Conservation (phyloP, 805 yeast genomes). For the Nematodospora valgi region DNA sequence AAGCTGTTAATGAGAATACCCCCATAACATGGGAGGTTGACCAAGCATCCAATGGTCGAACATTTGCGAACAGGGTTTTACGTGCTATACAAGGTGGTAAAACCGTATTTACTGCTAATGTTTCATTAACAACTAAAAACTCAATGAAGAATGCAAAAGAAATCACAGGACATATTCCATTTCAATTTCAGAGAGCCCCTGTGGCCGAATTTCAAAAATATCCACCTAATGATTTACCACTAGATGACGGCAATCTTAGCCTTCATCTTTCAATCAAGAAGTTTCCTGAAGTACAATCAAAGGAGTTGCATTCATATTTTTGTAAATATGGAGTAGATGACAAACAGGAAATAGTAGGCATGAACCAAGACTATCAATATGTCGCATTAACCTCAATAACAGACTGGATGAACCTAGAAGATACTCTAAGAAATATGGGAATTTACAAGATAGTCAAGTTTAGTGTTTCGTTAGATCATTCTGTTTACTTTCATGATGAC, state of each 20-base stretch:
- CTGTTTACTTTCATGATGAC: conserved; percentile 61
- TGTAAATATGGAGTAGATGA: conserved; percentile 1
- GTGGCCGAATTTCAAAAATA: background rate
- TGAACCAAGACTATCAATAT: conserved; percentile 31
- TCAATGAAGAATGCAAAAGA: conserved; percentile 13
- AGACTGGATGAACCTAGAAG: conserved; percentile 42
- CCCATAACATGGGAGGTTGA: conserved; percentile 33
- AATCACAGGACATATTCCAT: background rate
- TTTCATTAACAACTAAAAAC: conserved; percentile 34
- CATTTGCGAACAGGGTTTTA: conserved; percentile 32
- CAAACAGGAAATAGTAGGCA: conserved; percentile 9
- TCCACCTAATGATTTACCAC: too few species aligned
- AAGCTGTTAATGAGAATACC: conserved; percentile 30
- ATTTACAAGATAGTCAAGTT: conserved; percentile 21
- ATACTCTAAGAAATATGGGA: conserved; percentile 18
- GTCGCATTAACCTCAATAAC: conserved; percentile 57
- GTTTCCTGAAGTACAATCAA: background rate
- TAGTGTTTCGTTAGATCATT: conserved; percentile 66
- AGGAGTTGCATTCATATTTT: background rate
- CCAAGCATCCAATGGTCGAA: conserved; percentile 30
- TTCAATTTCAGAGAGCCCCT: background rate
- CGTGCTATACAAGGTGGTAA: conserved; percentile 28
- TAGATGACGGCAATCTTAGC: too few species aligned
- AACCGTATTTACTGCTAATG: conserved; percentile 29
- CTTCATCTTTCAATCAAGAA: background rate